phyloP scores from a whole-genome alignment of 2,329 filamentous ascomycete species.

The Amphichorda felina region DNA sequence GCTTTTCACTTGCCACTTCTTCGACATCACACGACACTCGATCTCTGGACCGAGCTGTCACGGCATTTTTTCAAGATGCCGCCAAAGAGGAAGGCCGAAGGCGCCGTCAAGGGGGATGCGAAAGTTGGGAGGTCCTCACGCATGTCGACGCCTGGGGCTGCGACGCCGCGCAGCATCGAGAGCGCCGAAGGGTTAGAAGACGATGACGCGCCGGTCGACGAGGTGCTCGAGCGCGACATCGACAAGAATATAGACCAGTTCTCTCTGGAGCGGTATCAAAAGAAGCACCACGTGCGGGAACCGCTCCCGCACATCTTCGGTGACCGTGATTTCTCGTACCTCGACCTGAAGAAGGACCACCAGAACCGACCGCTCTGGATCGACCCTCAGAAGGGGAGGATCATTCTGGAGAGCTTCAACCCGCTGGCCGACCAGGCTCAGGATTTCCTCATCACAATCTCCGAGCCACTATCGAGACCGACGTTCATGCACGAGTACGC shows the following conservation, averaged over 20 bases:
- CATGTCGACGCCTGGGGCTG: constrained; percentile 48
- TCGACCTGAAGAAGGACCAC: constrained; percentile 79
- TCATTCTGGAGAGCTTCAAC: constrained; percentile 91
- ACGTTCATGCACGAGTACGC: constrained; percentile 89
- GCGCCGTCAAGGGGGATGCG: constrained; percentile 30
- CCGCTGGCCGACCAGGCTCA: constrained; percentile 78
- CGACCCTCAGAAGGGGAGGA: constrained; percentile 72
- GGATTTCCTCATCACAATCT: constrained; percentile 91
- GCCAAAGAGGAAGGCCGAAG: constrained; percentile 55
- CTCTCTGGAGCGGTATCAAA: constrained; percentile 39
- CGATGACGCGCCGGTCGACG: constrained; percentile 37
- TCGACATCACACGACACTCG: too few relatives aligned
- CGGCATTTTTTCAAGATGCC: constrained; percentile 37
- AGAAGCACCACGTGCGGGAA: constrained; percentile 28
- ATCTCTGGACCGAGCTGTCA: too few relatives aligned
- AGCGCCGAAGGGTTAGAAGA: constrained; percentile 38
- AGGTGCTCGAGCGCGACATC: constrained; percentile 39
- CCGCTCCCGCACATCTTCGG: constrained; percentile 34
- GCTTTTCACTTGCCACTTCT: too few relatives aligned
- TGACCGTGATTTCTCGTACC: constrained; percentile 64
- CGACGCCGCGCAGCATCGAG: constrained; percentile 45
- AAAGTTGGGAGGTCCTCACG: constrained; percentile 47
- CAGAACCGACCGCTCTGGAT: constrained; percentile 88
- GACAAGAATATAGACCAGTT: constrained; percentile 50
- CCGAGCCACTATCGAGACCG: constrained; percentile 83